These are phyloP conservation scores for Pyricularia grisea DNA, from an alignment of 2,329 filamentous ascomycete genomes.

Conservation along the genomic window DNA sequence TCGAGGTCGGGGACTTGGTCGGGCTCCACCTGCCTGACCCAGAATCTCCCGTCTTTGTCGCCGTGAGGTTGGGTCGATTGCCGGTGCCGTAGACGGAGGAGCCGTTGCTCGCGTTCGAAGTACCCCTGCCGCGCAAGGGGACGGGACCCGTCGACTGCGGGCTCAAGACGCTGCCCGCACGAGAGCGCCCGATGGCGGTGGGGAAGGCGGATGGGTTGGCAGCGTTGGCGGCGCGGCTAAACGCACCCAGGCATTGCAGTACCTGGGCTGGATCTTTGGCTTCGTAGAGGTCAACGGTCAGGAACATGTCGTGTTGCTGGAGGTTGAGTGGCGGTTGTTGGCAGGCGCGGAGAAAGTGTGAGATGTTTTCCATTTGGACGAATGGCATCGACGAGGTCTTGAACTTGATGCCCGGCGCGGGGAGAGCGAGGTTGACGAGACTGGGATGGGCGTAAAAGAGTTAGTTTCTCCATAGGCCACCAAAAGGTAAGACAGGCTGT, in stretches of 20 bases:
- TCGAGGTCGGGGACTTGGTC: constrained; percentile 43
- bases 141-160: constrained; percentile 52
- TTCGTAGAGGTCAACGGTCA: constrained; percentile 95
- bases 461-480: not conserved
- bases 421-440: constrained; percentile 71
- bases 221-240: constrained; percentile 75
- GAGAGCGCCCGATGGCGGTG: constrained; percentile 64
- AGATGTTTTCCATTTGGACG: constrained; percentile 99
- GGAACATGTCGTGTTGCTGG: constrained; percentile 88
- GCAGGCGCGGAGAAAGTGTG: constrained; percentile 85
- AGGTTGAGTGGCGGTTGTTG: constrained; percentile 77
- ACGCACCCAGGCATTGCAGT: constrained; percentile 81
- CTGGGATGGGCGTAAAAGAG: constrained; percentile 29
- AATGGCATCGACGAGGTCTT: constrained; percentile 94
- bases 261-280: constrained; percentile 94
- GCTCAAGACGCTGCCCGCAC: constrained; percentile 47
- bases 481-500: not conserved
- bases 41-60: constrained; percentile 44
- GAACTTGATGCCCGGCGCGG: constrained; percentile 74
- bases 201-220: constrained; percentile 68
- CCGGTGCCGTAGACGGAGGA: constrained; percentile 36
- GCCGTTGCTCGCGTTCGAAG: constrained; percentile 49
- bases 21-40: constrained; percentile 45
- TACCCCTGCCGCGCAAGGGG: constrained; percentile 22
- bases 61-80: constrained; percentile 26